A percentile compares a stretch with the other conserved stretches of the same genome.
Evolutionary conservation across 345 rosid genomes (phyloP).

Genomic region (Citrus maxima): DNA sequence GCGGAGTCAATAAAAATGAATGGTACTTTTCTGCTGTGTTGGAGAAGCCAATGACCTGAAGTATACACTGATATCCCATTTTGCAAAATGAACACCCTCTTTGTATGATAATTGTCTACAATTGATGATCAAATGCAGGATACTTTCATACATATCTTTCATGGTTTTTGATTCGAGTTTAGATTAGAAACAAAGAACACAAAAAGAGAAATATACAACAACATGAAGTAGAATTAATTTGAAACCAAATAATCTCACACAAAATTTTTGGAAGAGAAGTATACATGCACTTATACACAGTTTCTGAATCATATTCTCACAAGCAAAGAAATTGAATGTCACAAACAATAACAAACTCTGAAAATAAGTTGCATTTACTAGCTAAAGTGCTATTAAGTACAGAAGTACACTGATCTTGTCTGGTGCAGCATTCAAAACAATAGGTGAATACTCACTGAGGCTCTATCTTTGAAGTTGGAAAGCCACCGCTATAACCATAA

Average conservation of each 20-base stretch:
- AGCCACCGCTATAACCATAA: conserved; percentile 46
- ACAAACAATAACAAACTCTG: conserved; percentile 1
- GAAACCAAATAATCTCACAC: neutral
- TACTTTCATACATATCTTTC: neutral
- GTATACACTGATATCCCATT: neutral
- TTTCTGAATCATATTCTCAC: neutral
- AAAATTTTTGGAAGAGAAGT: neutral
- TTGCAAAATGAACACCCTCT: neutral
- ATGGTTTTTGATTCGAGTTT: neutral
- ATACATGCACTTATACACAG: neutral
- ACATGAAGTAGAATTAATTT: too few relatives aligned
- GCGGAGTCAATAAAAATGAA: conserved; percentile 27
- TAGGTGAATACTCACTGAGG: conserved; percentile 31
- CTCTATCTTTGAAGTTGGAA: conserved; percentile 38
- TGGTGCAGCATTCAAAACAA: neutral
- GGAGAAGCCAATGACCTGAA: conserved; percentile 43
- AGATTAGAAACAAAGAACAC: neutral
- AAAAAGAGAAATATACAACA: neutral
- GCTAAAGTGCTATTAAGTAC: neutral
- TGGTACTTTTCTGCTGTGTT: conserved; percentile 51
- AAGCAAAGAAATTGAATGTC: neutral
- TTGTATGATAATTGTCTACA: neutral
- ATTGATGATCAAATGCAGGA: neutral
- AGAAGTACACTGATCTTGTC: neutral
- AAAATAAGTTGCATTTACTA: neutral